Evolutionary conservation across 441 rosid species (phyloP).

Genomic region (Populus hybrid): DNA sequence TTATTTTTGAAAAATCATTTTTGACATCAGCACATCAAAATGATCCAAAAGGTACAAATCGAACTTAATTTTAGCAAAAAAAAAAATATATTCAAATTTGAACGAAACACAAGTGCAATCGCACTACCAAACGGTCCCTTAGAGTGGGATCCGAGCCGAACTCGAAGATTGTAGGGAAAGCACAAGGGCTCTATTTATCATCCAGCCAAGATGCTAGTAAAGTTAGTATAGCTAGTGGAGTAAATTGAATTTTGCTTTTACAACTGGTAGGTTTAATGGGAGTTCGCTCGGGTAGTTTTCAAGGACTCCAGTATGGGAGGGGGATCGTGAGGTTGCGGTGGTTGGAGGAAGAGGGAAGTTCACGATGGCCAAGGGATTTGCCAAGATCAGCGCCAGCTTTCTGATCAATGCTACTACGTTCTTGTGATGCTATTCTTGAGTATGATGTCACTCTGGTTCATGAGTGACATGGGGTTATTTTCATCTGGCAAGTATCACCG

Average conservation of each 20-base stretch:
- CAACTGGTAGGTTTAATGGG: slow-evolving; percentile 30
- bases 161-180: slow-evolving; percentile 39
- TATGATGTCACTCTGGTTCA: slow-evolving; percentile 15
- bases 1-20: too few species aligned
- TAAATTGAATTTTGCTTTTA: slow-evolving; percentile 39
- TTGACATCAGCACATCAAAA: too few species aligned
- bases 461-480: slow-evolving; percentile 39
- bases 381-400: slow-evolving; percentile 26
- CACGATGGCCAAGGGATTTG: slow-evolving; percentile 44
- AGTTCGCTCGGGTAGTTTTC: slow-evolving; percentile 43
- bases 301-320: slow-evolving; percentile 33
- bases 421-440: slow-evolving; percentile 40
- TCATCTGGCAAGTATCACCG: slow-evolving; percentile 22
- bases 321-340: slow-evolving; percentile 42
- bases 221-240: slow-evolving; percentile 23
- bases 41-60: too few species aligned
- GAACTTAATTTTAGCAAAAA: too few species aligned
- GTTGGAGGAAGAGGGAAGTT: slow-evolving; percentile 48
- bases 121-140: too few species aligned
- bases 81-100: too few species aligned
- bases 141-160: slow-evolving; percentile 35
- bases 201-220: slow-evolving; percentile 18
- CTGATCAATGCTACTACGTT: slow-evolving; percentile 12
- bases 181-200: slow-evolving; percentile 39
- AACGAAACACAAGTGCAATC: too few species aligned